Conservation (phyloP, 1,284 basidiomycete species). For the Gastroboletus turbinatus region DNA sequence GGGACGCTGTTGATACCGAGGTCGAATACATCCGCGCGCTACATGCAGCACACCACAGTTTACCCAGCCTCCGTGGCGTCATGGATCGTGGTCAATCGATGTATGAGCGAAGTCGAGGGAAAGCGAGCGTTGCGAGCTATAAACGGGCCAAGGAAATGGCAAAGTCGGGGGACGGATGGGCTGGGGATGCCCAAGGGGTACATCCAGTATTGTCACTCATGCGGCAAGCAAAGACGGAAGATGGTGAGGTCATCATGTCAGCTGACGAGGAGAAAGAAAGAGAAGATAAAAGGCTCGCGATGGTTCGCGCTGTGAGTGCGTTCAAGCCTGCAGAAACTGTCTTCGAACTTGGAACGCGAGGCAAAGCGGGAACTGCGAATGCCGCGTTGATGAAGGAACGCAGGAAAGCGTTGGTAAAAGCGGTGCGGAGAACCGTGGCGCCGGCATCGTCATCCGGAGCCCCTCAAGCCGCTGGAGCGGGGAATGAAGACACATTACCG, state of each 20-base stretch:
- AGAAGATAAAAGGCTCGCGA: slow-evolving; percentile 60
- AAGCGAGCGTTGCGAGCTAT: slow-evolving; percentile 85
- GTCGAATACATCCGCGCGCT: slow-evolving; percentile 78
- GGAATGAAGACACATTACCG: slow-evolving; percentile 26
- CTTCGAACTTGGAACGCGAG: slow-evolving; percentile 84
- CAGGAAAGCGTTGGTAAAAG: slow-evolving; percentile 74
- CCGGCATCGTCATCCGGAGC: slow-evolving; percentile 36
- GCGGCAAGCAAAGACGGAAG: slow-evolving; percentile 34
- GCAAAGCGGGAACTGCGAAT: slow-evolving; percentile 60
- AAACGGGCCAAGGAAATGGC: slow-evolving; percentile 87
- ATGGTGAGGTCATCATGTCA: slow-evolving; percentile 23
- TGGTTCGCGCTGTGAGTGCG: slow-evolving; percentile 76
- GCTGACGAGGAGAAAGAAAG: slow-evolving; percentile 31
- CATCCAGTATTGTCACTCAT: slow-evolving; percentile 65
- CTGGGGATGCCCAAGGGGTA: slow-evolving; percentile 58
- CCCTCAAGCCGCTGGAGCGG: slow-evolving; percentile 39
- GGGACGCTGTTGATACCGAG: slow-evolving; percentile 81
- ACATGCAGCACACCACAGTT: slow-evolving; percentile 66
- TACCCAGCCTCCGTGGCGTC: slow-evolving; percentile 78
- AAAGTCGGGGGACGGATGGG: slow-evolving; percentile 69
- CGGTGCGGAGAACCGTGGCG: slow-evolving; percentile 47
- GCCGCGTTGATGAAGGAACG: slow-evolving; percentile 87
- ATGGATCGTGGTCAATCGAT: slow-evolving; percentile 89
- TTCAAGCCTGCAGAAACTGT: slow-evolving; percentile 92
- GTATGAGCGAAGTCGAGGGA: slow-evolving; percentile 93